A percentile compares a stretch with the other conserved stretches of the same genome.
Evolutionary conservation across 805 yeast genomes (phyloP).

Genomic region (Candida vartiovaarae): DNA sequence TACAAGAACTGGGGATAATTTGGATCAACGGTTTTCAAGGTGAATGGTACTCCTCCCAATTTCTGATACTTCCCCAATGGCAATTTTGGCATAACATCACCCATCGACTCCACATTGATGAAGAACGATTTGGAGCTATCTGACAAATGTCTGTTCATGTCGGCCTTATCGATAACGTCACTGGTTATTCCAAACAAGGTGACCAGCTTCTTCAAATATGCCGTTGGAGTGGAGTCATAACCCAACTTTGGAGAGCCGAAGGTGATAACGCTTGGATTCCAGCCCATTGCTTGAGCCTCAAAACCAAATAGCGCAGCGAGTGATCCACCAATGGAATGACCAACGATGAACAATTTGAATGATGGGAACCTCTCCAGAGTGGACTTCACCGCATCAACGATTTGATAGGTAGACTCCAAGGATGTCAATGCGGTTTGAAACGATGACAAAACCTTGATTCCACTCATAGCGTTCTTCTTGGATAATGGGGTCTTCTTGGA

Average conservation of each 20-base stretch:
- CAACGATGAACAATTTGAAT: not conserved
- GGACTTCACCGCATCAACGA: not conserved
- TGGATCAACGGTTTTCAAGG: not conserved
- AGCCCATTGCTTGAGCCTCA: not conserved
- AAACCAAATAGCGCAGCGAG: not conserved
- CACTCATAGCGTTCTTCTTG: not conserved
- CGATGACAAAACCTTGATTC: not conserved
- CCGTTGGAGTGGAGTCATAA: not conserved
- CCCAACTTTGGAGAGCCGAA: conserved; percentile 1
- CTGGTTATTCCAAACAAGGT: not conserved
- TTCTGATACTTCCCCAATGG: not conserved
- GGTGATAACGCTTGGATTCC: not conserved
- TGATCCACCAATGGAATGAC: not conserved
- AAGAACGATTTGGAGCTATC: not conserved
- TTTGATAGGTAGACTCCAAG: not conserved
- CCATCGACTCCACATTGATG: not conserved
- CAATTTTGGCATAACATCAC: not conserved
- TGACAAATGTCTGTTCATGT: not conserved
- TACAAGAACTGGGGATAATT: not conserved
- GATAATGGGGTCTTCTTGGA: not conserved
- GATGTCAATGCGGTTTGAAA: not conserved
- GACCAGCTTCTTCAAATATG: not conserved
- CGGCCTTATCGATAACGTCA: not conserved
- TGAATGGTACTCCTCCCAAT: conserved; percentile 1
- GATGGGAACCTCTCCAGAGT: not conserved